phyloP scores from a whole-genome alignment of 2,329 filamentous ascomycete species.

The Endocalyx cinctus region DNA sequence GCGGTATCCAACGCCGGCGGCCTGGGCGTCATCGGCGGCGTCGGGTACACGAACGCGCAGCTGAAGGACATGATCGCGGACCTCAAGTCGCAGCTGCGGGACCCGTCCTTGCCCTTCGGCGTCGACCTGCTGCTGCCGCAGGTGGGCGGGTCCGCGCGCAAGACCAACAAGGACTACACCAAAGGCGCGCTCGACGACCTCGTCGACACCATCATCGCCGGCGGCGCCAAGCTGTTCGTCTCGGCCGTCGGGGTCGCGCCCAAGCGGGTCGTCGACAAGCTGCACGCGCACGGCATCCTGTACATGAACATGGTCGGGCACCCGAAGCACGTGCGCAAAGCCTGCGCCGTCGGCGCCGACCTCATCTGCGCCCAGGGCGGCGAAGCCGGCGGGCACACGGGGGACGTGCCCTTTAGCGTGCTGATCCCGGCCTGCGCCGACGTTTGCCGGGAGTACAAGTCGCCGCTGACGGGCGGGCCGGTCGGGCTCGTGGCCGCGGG shows the following conservation, averaged over 20 bases:
- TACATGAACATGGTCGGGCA: conserved; percentile 99
- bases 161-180: conserved; percentile 30
- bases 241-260: conserved; percentile 29
- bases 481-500: conserved; percentile 90
- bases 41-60: conserved; percentile 94
- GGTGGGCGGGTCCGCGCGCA: conserved; percentile 27
- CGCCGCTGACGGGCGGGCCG: conserved; percentile 75
- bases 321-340: conserved; percentile 55
- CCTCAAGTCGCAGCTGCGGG: conserved; percentile 75
- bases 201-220: conserved; percentile 28
- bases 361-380: conserved; percentile 96
- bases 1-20: conserved; percentile 95
- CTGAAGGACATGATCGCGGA: conserved; percentile 87
- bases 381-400: conserved; percentile 91
- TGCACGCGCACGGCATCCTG: conserved; percentile 65
- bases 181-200: conserved; percentile 25
- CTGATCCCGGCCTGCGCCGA: conserved; percentile 88
- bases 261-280: conserved; percentile 23
- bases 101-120: conserved; percentile 68
- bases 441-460: conserved; percentile 70
- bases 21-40: conserved; percentile 88
- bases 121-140: conserved; percentile 29
- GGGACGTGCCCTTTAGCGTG: conserved; percentile 81
- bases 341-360: conserved; percentile 60
- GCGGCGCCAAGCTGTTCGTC: conserved; percentile 28